A percentile compares a stretch with the other conserved stretches of the same genome.
These are phyloP conservation scores for Neurospora sublineolata DNA, from an alignment of 495 filamentous ascomycete genomes.

Conservation along the genomic window DNA sequence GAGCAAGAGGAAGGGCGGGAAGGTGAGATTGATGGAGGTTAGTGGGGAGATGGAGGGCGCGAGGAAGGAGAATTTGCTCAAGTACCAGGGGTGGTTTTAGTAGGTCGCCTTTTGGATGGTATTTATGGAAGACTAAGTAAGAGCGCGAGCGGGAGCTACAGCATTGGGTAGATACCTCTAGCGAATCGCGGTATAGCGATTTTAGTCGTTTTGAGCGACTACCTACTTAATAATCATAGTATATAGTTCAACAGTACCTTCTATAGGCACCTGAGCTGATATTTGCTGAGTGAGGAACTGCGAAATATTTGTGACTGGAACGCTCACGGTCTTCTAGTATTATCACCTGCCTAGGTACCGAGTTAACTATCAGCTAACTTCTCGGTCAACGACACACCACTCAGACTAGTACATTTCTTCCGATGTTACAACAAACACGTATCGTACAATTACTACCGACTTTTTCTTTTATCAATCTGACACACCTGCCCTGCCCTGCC, in stretches of 20 bases:
- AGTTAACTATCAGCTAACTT: background rate
- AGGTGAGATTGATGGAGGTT: slow-evolving; percentile 66
- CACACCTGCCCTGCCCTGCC: background rate
- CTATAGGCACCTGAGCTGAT: too few species aligned
- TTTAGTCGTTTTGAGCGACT: background rate
- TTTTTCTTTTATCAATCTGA: background rate
- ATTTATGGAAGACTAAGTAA: background rate
- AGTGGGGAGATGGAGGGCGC: slow-evolving; percentile 83
- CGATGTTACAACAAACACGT: background rate
- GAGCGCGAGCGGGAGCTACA: background rate
- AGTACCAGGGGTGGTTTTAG: slow-evolving; percentile 54
- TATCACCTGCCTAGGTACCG: background rate
- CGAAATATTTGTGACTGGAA: background rate
- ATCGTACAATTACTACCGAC: background rate
- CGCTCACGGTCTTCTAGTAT: background rate
- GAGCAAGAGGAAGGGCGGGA: slow-evolving; percentile 54
- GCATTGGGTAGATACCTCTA: background rate
- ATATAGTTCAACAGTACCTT: background rate
- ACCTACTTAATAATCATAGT: background rate
- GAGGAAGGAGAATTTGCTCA: slow-evolving; percentile 47
- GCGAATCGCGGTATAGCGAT: background rate
- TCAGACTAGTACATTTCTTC: too few species aligned
- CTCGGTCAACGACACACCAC: background rate
- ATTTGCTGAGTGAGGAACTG: too few species aligned
- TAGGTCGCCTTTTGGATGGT: background rate